Base-by-base conservation (phyloP, 78 protist genomes). In the Dictyostelium brefeldianum region DNA sequence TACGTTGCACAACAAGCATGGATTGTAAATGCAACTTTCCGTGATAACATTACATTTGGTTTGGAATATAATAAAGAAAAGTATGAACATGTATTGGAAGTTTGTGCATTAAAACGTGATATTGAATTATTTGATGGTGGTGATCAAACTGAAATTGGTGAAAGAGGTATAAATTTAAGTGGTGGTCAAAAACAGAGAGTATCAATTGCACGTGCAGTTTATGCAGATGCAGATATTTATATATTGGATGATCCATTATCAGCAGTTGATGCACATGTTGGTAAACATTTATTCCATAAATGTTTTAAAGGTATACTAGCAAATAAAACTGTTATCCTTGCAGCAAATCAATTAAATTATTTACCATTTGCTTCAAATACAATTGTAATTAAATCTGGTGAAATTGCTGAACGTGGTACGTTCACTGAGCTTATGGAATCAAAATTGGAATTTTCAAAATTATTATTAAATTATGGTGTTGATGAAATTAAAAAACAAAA, bases 181-280 rank as follows among this genome's bases (percentile, higher is more conserved):
- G 99, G 99, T 31, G 99, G 99, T 41, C 99, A 98, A 95, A 98
- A 98, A 95, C 97, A 91, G 57, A 92, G 99, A 20, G 96, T 99
- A 15, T 64, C 96, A 31, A 77, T 99, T 5, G 99, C 99, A 9
- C 94, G 97, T 6, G 98, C 97, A 11, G 92, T 96, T 64, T 95
- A 96, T 90, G 67, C 47, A 43, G 85, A 97, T 25, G 81, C 89
- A 47, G 99, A 97, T 71, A 31, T 98, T 50, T 95, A 79, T 73
- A 78, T 98, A 27, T 71, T 97, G 2, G 99, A 97, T 84, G 99
- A 97, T 69, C 98, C 98, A 22, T 94, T 99, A 73, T 73, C 94
- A 1, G 98, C 99, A 3, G 98, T 98, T 14, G 99, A 98, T 92
- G 93, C 96, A 4, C 98, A 96, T 65, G 98, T 94, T 29, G 98